phyloP scores from a whole-genome alignment of 164 flowering plant genomes.

The Amborella trichopoda region DNA sequence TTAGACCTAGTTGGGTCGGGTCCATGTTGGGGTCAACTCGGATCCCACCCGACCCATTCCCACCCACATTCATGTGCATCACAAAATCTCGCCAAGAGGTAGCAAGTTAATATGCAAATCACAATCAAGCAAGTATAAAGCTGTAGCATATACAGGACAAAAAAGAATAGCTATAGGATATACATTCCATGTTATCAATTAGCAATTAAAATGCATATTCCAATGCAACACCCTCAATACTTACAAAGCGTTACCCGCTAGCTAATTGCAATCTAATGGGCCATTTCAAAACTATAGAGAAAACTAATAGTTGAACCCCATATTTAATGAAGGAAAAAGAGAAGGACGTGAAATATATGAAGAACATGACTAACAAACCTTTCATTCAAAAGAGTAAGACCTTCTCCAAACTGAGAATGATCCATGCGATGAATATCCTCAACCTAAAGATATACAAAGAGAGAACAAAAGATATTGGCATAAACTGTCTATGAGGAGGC shows the following conservation, averaged over 20 bases:
- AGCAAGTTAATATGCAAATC: no score
- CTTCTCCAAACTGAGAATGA: constrained; percentile 72
- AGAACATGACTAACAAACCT: constrained; percentile 30
- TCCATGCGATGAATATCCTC: constrained; percentile 43
- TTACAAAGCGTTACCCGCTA: no score
- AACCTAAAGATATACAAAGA: constrained; percentile 31
- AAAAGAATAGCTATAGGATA: no score
- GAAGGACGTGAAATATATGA: neutral
- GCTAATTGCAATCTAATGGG: neutral
- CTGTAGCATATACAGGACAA: no score
- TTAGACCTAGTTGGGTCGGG: no score
- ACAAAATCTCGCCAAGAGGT: no score
- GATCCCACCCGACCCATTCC: no score
- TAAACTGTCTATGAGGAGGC: neutral
- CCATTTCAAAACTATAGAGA: neutral
- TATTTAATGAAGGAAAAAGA: neutral
- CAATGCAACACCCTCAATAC: no score
- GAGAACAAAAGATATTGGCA: neutral
- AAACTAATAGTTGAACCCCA: neutral
- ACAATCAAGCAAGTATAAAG: no score
- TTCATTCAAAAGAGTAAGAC: constrained; percentile 72
- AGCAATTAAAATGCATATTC: no score
- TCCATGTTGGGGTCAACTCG: no score
- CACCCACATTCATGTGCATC: no score
- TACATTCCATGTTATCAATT: neutral